Evolutionary conservation across 2,329 filamentous ascomycete species (phyloP).

Genomic region (Ambrosiella beaveri): DNA sequence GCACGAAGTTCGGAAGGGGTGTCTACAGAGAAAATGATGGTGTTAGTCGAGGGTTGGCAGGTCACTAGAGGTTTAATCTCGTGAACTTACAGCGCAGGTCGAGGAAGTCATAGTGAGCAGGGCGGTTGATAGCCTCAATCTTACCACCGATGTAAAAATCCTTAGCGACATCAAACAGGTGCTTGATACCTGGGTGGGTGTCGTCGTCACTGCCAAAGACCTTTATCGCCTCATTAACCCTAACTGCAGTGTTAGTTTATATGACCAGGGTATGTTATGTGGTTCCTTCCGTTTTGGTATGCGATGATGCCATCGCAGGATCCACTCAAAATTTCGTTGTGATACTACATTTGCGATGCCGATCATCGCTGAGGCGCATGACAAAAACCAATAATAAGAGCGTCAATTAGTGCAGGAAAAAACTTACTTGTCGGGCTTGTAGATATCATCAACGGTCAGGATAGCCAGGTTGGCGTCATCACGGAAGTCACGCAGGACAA

Average conservation of each 20-base stretch:
- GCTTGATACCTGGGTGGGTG: constrained; percentile 81
- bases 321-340: constrained; percentile 7
- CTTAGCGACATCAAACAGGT: constrained; percentile 62
- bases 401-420: background rate
- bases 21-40: constrained; percentile 31
- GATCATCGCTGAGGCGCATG: background rate
- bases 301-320: constrained; percentile 13
- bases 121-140: constrained; percentile 82
- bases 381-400: background rate
- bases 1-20: constrained; percentile 85
- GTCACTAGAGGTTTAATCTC: background rate
- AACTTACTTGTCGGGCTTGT: constrained; percentile 76
- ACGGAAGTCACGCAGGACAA: constrained; percentile 85
- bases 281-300: constrained; percentile 1
- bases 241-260: constrained; percentile 21
- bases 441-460: constrained; percentile 86
- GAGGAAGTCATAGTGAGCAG: constrained; percentile 98
- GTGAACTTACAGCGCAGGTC: constrained; percentile 64
- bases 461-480: constrained; percentile 95
- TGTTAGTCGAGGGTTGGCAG: background rate
- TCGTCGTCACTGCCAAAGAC: constrained; percentile 87
- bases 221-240: constrained; percentile 73
- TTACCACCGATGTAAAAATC: constrained; percentile 94
- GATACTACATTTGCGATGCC: constrained; percentile 2
- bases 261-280: constrained; percentile 1